These are phyloP conservation scores for Olyra latifolia DNA, from an alignment of 176 grass and related monocot genomes.

Conservation along the genomic window DNA sequence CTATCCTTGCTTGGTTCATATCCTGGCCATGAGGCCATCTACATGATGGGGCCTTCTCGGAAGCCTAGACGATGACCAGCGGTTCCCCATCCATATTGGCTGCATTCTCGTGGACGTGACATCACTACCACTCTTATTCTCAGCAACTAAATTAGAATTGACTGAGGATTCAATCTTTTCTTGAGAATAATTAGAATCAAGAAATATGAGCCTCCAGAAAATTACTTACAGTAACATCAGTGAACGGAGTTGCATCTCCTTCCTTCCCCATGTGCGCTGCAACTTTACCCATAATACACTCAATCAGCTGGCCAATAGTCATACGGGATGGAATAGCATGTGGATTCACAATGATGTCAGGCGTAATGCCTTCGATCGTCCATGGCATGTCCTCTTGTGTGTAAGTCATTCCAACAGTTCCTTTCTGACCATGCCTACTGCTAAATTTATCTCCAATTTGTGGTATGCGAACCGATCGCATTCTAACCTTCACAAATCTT, in stretches of 20 bases:
- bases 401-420: constrained; percentile 99
- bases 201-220: not conserved
- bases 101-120: too few relatives aligned
- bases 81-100: too few relatives aligned
- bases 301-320: constrained; percentile 98
- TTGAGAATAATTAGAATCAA: constrained; percentile 1
- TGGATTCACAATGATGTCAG: constrained; percentile 98
- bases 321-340: constrained; percentile 99
- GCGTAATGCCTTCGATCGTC: constrained; percentile 98
- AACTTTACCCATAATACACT: constrained; percentile 99
- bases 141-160: not conserved
- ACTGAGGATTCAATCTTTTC: not conserved
- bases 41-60: too few relatives aligned
- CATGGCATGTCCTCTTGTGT: constrained; percentile 99
- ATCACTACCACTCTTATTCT: not conserved
- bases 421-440: constrained; percentile 97
- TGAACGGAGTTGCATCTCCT: constrained; percentile 97
- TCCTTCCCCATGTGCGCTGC: constrained; percentile 97
- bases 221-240: constrained; percentile 95
- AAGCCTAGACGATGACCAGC: too few relatives aligned
- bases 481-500: constrained; percentile 96
- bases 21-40: too few relatives aligned
- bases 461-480: constrained; percentile 94
- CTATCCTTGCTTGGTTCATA: too few relatives aligned
- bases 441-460: constrained; percentile 99